phyloP scores from a whole-genome alignment of 768 basidiomycete genomes.

The Antrodiella citrinella region DNA sequence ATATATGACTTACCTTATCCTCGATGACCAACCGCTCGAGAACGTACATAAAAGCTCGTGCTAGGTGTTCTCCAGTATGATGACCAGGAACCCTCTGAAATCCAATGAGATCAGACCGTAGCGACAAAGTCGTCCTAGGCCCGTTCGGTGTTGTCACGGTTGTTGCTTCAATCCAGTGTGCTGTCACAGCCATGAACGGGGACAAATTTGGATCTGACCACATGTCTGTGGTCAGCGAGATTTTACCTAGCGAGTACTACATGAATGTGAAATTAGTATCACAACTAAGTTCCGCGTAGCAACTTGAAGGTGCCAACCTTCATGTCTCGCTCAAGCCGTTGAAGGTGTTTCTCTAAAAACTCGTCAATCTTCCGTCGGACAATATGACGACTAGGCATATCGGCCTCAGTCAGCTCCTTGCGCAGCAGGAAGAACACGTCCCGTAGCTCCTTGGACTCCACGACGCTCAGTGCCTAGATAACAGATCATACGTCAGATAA shows the following conservation, averaged over 20 bases:
- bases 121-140: neutral
- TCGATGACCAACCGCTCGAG: neutral
- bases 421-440: conserved; percentile 21
- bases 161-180: conserved; percentile 30
- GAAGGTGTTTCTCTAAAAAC: conserved; percentile 2
- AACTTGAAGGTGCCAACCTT: neutral
- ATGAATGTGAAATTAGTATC: neutral
- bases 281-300: neutral
- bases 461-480: conserved; percentile 21
- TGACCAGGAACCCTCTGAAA: neutral
- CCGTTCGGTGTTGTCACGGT: neutral
- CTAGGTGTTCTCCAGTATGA: neutral
- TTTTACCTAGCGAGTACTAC: neutral
- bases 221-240: conserved; percentile 28
- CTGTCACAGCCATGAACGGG: conserved; percentile 36
- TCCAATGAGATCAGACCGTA: neutral
- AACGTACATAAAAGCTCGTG: neutral
- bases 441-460: conserved; percentile 20
- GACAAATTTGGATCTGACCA: conserved; percentile 26
- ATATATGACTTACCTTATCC: neutral
- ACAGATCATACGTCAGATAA: too few species aligned
- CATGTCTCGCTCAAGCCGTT: conserved; percentile 1
- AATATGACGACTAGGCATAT: conserved; percentile 23
- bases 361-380: neutral
- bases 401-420: conserved; percentile 14